Evolutionary conservation across 371 early-diverging fungal species (phyloP).

Genomic region (Neoconidiobolus thromboides): DNA sequence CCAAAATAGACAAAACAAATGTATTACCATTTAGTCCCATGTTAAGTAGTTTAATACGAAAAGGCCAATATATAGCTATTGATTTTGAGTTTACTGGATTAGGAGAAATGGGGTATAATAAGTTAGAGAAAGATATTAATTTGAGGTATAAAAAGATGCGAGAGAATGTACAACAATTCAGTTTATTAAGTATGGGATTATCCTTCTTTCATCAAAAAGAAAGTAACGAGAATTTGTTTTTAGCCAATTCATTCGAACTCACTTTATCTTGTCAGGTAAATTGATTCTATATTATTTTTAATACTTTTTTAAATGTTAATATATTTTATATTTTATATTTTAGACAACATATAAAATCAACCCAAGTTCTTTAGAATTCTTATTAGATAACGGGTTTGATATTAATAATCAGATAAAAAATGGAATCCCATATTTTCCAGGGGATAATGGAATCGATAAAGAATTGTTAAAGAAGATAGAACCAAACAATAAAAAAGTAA

Average conservation of each 20-base stretch:
- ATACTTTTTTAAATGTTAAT: neutral
- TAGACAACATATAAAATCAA: constrained; percentile 26
- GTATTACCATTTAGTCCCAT: no score
- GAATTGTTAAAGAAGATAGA: no score
- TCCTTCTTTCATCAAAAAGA: constrained; percentile 27
- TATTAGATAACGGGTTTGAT: constrained; percentile 66
- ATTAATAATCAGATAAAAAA: constrained; percentile 46
- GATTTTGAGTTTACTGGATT: constrained; percentile 84
- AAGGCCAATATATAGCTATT: constrained; percentile 27
- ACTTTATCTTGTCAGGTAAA: constrained; percentile 21
- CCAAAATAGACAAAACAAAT: no score
- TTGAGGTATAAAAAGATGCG: constrained; percentile 52
- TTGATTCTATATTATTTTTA: neutral
- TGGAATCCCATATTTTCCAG: constrained; percentile 36
- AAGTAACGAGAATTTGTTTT: neutral
- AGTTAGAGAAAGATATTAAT: constrained; percentile 24
- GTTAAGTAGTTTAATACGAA: no score
- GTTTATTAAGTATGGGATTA: constrained; percentile 65
- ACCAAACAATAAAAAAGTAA: no score
- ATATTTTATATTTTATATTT: constrained; percentile 10
- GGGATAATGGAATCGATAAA: neutral
- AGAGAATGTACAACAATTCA: constrained; percentile 38
- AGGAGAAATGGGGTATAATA: constrained; percentile 12
- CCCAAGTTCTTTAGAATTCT: constrained; percentile 47
- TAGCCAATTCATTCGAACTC: constrained; percentile 23